Conservation (phyloP, 805 yeast genomes). For the Sugiyamaella boreocaroliniensis region DNA sequence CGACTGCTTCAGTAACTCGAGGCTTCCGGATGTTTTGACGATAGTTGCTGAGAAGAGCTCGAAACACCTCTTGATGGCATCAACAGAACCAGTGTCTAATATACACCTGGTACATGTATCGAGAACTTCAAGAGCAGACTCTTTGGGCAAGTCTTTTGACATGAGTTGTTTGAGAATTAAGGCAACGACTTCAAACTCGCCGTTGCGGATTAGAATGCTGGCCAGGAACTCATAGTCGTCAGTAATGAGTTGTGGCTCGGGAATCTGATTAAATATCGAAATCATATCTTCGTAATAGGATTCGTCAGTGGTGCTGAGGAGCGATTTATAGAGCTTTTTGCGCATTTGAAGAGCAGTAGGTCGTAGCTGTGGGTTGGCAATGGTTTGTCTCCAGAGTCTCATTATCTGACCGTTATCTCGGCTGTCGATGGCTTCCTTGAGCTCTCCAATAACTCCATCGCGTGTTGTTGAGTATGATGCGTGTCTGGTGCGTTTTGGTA, state of each 20-base stretch:
- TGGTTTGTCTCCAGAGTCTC: not conserved
- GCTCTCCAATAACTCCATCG: not conserved
- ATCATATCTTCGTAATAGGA: not conserved
- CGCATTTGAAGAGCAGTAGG: not conserved
- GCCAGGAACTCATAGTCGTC: not conserved
- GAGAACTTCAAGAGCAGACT: not conserved
- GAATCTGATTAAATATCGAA: constrained; percentile 1
- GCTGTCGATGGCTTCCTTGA: not conserved
- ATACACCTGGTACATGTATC: not conserved
- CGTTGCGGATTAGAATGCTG: not conserved
- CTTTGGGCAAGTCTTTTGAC: not conserved
- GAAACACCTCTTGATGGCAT: not conserved
- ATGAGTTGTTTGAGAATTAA: not conserved
- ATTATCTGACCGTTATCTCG: not conserved
- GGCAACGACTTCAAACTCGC: constrained; percentile 1
- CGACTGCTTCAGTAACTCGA: constrained; percentile 2
- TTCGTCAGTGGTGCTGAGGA: not conserved
- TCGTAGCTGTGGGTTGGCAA: not conserved
- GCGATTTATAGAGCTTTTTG: not conserved
- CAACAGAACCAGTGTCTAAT: not conserved
- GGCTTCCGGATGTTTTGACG: not conserved
- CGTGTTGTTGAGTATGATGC: not conserved
- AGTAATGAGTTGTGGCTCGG: not conserved
- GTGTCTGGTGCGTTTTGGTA: too few species aligned
- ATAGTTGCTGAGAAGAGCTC: not conserved